Base-by-base conservation (phyloP, 1,284 basidiomycete genomes). In the Irpex sp. region DNA sequence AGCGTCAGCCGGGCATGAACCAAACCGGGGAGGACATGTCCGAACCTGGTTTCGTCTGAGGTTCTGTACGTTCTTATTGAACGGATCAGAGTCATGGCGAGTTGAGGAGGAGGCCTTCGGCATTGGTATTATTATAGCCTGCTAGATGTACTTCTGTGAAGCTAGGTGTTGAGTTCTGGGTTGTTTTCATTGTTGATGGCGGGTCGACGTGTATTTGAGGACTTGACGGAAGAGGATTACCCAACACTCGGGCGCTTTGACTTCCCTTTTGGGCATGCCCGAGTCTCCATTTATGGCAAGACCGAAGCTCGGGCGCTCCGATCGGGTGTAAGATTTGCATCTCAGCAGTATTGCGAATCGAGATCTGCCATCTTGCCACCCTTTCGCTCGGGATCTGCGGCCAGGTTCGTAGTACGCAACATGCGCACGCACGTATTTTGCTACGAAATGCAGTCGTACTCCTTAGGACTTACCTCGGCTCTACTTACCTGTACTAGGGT, bases 21-120 rank as follows among this genome's bases (percentile, higher is more conserved):
- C 11, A 36, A 15, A 36, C 56, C 15, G 31, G 56, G 31, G 5
- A 58, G 9, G 40, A 31, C 17, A 21, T 44, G 57, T 15, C 26
- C 61, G 57, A 34, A 62, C 64, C 64, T 65, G 64, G 56, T 62
- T 65, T 11, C 64, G 64, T 40, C 62, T 65, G 6, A 65, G 37
- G 47, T 51, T 60, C 52, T 62, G 57, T 5, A 57, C n/a, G 37
- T 65, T 65, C 13, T 49, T 62, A 26, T 65, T 65, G 58, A 62
- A 65, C 2, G 64, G 58, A 6, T 40, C 31, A 5, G 61, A 51
- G 5, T 59, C 54, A 11, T 58, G 56, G n/a, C 58, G 64, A 40
- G 52, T 52, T 7, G 51, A 17, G 31, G 40, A 5, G 5, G 48
- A 38, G 4, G 40, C 58, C 51, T 65, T 65, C 6, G 64, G 64